These are phyloP conservation scores for Phytophthora tubulina DNA, from an alignment of 352 stramenopile species.

Conservation along the genomic window DNA sequence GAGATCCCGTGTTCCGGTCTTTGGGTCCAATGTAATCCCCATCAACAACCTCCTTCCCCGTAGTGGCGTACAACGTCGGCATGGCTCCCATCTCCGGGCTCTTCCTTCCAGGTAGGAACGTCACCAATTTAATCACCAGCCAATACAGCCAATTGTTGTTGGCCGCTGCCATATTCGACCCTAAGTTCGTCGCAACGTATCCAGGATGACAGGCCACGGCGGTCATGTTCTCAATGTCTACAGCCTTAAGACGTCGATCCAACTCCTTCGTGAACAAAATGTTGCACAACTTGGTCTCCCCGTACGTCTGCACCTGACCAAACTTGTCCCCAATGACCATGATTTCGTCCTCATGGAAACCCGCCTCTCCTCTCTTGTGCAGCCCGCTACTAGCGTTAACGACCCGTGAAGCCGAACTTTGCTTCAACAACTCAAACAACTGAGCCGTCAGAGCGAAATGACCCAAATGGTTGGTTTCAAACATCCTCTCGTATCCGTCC, in stretches of 20 bases:
- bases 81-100: conserved; percentile 33
- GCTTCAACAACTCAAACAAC: conserved; percentile 51
- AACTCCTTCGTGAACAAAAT: conserved; percentile 62
- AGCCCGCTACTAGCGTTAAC: conserved; percentile 49
- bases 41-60: conserved; percentile 25
- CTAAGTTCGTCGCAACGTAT: conserved; percentile 43
- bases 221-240: conserved; percentile 33
- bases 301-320: conserved; percentile 45
- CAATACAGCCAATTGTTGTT: conserved; percentile 45
- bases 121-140: conserved; percentile 29
- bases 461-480: conserved; percentile 69
- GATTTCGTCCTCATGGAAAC: conserved; percentile 44
- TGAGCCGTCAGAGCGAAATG: conserved; percentile 62
- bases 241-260: conserved; percentile 39
- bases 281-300: conserved; percentile 61
- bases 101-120: conserved; percentile 35
- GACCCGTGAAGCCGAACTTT: conserved; percentile 32
- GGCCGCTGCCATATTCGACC: conserved; percentile 22
- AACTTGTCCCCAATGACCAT: conserved; percentile 48
- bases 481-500: conserved; percentile 63
- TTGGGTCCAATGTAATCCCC: conserved; percentile 43
- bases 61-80: conserved; percentile 40
- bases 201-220: conserved; percentile 48
- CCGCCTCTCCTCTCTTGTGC: conserved; percentile 32
- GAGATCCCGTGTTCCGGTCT: conserved; percentile 32